Conservation (phyloP, 441 rosid genomes). For the Brassica hybrid region DNA sequence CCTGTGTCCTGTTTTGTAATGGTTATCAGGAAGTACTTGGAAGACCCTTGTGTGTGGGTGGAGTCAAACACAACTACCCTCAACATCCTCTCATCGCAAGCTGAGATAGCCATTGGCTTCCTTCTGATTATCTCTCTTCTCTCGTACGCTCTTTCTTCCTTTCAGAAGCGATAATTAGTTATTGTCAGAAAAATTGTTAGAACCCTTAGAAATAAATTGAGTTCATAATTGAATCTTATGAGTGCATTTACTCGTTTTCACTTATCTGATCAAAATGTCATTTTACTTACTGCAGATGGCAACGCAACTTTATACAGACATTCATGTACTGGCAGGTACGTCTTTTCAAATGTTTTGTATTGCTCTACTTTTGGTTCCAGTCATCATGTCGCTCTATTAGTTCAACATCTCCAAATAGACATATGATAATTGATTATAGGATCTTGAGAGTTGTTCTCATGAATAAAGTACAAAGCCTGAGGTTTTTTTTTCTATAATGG, state of each 20-base stretch:
- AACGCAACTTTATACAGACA: conserved; percentile 92
- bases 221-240: conserved; percentile 4
- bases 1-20: conserved; percentile 25
- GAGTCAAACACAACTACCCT: conserved; percentile 89
- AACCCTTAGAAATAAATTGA: conserved; percentile 3
- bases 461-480: not conserved
- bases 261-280: conserved; percentile 20
- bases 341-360: not conserved
- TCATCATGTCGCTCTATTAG: not conserved
- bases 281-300: conserved; percentile 73
- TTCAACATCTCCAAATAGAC: conserved; percentile 16
- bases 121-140: conserved; percentile 77
- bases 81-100: conserved; percentile 83
- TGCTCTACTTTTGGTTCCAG: not conserved
- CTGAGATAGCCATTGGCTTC: conserved; percentile 93
- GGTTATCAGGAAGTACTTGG: conserved; percentile 80
- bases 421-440: not conserved
- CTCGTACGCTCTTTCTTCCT: conserved; percentile 58
- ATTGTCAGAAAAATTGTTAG: not conserved
- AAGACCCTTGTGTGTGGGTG: conserved; percentile 96
- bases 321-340: conserved; percentile 99
- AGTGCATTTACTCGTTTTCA: conserved; percentile 5
- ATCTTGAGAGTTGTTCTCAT: conserved; percentile 2
- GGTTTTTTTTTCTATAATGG: conserved; percentile 1
- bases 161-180: not conserved